Evolutionary conservation across 352 stramenopile species (phyloP).

Genomic region (Aphanomyces stellatus): DNA sequence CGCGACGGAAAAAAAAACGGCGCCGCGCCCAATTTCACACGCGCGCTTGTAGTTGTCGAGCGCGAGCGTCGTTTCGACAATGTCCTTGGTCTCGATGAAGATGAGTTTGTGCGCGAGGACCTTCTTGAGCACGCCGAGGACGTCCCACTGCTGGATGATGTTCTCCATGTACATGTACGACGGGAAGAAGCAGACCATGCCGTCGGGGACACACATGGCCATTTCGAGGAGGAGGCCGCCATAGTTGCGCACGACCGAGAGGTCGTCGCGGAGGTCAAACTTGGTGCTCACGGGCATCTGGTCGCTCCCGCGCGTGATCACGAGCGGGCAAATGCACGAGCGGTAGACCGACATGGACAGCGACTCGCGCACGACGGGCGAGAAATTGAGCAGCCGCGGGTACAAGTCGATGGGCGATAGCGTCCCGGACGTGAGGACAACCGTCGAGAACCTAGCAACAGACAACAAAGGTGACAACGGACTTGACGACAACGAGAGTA

Average conservation of each 20-base stretch:
- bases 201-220: constrained; percentile 91
- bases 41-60: constrained; percentile 98
- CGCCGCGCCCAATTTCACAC: constrained; percentile 92
- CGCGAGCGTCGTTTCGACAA: constrained; percentile 98
- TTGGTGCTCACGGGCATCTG: constrained; percentile 95
- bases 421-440: constrained; percentile 91
- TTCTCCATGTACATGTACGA: constrained; percentile 99
- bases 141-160: constrained; percentile 96
- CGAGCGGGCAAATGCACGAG: constrained; percentile 95
- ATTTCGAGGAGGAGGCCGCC: constrained; percentile 93
- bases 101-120: constrained; percentile 96
- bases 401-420: constrained; percentile 99
- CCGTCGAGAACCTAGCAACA: constrained; percentile 43
- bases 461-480: neutral
- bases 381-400: constrained; percentile 97
- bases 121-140: constrained; percentile 84
- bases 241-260: constrained; percentile 95
- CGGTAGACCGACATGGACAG: constrained; percentile 98
- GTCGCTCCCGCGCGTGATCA: constrained; percentile 96
- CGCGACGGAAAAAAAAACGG: constrained; percentile 98
- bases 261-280: constrained; percentile 81
- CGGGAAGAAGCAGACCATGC: constrained; percentile 99
- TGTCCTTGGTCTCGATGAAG: constrained; percentile 99
- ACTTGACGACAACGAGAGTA: constrained; percentile 36
- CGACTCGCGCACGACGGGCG: constrained; percentile 92